Conservation (phyloP, 176 grass and related monocot genomes). For the Bromus sterilis region DNA sequence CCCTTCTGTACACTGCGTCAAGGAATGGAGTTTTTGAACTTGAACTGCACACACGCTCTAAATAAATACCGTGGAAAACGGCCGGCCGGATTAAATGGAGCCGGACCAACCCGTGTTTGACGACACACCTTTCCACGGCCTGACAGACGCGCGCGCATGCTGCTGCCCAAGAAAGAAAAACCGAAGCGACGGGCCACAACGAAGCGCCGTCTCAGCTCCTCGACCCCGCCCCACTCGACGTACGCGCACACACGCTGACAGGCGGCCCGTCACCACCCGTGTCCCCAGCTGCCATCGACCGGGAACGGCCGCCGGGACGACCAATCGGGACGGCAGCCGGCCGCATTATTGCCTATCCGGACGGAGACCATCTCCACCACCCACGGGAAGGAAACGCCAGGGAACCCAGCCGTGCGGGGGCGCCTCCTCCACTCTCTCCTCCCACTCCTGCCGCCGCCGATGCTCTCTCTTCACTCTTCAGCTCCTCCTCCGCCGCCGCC, state of each 20-base stretch:
- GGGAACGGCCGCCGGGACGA: neutral
- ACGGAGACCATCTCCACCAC: conserved; percentile 5
- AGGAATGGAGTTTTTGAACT: neutral
- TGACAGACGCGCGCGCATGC: neutral
- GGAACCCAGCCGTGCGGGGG: neutral
- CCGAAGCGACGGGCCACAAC: neutral
- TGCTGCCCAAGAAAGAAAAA: neutral
- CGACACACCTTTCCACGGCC: neutral
- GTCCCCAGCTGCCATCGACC: conserved; percentile 4
- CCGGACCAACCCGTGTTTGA: neutral
- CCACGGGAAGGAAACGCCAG: neutral
- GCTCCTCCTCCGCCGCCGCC: neutral
- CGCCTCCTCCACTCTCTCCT: neutral
- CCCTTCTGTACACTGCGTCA: no score
- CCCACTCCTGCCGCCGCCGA: neutral
- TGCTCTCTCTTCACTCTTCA: neutral
- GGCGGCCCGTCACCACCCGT: neutral
- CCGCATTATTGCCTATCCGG: conserved; percentile 15
- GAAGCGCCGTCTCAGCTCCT: neutral
- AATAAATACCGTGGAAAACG: neutral
- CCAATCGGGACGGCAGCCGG: neutral
- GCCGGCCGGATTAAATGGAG: neutral
- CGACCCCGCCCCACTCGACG: neutral
- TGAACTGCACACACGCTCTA: neutral
- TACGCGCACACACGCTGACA: neutral